Evolutionary conservation across 805 yeast species (phyloP), one percentile per base, ranked within the genome.

Genomic region (Yarrowia alimentaria): DNA sequence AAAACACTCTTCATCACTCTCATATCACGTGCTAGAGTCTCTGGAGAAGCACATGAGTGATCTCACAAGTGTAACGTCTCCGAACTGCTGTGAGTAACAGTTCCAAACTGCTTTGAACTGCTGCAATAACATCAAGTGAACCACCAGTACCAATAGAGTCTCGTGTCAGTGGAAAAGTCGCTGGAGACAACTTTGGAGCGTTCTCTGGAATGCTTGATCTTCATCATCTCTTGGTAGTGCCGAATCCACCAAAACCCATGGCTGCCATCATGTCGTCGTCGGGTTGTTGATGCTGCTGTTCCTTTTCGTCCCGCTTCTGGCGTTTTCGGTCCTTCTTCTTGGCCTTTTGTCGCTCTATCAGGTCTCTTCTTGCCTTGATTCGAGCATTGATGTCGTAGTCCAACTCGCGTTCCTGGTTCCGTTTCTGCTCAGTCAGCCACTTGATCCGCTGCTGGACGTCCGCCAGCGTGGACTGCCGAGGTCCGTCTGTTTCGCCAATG

Each of bases 391-490:
- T 31, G 4, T 43, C 50, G 17, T 43, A 43, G 22, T 43, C 50
- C 29, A 43, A 6, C 16, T 43, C 50, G 37, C 30, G 29, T 61
- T 45, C 45, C 17, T 40, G 48, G 59, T 40, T 28, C 8, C 53
- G 42, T 8, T 66, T 63, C 51, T 62, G 63, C 47, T 61, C 57
- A 3, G 72, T 67, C 17, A 75, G 60, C 40, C 58, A 48, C 19
- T 64, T 66, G 52, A 74, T 68, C 4, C 73, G 57, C 12, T 62
- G 61, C 37, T 67, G 67, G 19, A 81, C 81, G 35, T 78, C 76
- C 10, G 73, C 75, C 6, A 76, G 56, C 0, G 79, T 71, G 24
- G 52, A 28, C 11, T 64, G 58, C 3, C 66, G 66, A 31, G 68
- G 72, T 22, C 65, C 64, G 32, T 69, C 72, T 18, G 69, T 59